Evolutionary conservation across 2,329 filamentous ascomycete genomes (phyloP).

Genomic region (Trichoderma pleuroti): DNA sequence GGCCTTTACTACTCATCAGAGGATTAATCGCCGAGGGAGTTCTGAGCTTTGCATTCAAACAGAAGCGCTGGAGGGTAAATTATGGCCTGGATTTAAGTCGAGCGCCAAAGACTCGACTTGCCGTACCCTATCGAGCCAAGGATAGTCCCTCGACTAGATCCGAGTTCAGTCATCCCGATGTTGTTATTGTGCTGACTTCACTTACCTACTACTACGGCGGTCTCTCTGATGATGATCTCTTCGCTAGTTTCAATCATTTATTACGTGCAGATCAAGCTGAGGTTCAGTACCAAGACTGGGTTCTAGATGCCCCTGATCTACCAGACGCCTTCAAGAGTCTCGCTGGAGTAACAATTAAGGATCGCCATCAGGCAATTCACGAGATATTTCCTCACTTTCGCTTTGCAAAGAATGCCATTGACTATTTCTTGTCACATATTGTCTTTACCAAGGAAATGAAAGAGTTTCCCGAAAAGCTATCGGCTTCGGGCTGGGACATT

Average conservation of each 20-base stretch:
- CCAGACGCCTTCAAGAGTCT: constrained; percentile 40
- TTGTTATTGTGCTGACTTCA: constrained; percentile 53
- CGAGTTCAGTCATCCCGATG: constrained; percentile 62
- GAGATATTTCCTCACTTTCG: constrained; percentile 53
- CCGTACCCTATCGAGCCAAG: constrained; percentile 59
- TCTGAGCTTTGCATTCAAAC: constrained; percentile 48
- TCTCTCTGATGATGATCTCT: constrained; percentile 48
- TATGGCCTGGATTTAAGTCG: constrained; percentile 53
- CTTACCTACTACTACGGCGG: constrained; percentile 57
- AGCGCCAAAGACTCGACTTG: constrained; percentile 42
- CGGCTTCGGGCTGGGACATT: constrained; percentile 66
- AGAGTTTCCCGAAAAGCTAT: constrained; percentile 61
- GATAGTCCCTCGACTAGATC: constrained; percentile 52
- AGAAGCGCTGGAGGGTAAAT: constrained; percentile 63
- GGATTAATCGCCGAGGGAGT: constrained; percentile 56
- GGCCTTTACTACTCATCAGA: constrained; percentile 44
- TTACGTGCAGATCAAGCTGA: constrained; percentile 49
- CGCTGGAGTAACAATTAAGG: constrained; percentile 55
- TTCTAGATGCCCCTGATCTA: constrained; percentile 33
- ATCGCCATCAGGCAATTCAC: constrained; percentile 43
- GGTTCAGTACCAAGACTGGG: constrained; percentile 51
- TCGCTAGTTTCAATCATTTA: constrained; percentile 45
- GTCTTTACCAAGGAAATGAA: constrained; percentile 61
- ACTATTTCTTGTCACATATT: constrained; percentile 59
- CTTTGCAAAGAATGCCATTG: constrained; percentile 51